A percentile compares a stretch with the other conserved stretches of the same genome.
Conservation (phyloP, 768 basidiomycete genomes). For the Lactarius tabidus region DNA sequence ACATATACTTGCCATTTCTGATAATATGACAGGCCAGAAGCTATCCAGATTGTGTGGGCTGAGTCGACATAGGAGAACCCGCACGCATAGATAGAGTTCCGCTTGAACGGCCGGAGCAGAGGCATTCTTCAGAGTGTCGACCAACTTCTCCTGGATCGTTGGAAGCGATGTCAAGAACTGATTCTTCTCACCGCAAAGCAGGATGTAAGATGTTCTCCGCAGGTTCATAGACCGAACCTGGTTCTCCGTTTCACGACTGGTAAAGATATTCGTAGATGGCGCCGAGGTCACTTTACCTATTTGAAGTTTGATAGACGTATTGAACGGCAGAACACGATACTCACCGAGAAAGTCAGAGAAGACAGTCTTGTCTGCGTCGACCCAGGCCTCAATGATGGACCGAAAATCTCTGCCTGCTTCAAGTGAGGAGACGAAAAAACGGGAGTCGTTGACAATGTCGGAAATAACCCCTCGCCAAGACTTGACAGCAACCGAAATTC, state of each 20-base stretch:
- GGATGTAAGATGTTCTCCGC: slow-evolving; percentile 77
- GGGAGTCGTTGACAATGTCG: slow-evolving; percentile 80
- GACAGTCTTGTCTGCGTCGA: slow-evolving; percentile 83
- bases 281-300: slow-evolving; percentile 74
- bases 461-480: slow-evolving; percentile 78
- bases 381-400: slow-evolving; percentile 70
- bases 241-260: slow-evolving; percentile 93
- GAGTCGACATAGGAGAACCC: slow-evolving; percentile 86
- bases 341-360: slow-evolving; percentile 80
- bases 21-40: slow-evolving; percentile 94
- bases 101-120: slow-evolving; percentile 82
- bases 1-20: slow-evolving; percentile 66
- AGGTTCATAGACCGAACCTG: slow-evolving; percentile 80
- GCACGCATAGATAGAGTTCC: slow-evolving; percentile 91
- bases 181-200: slow-evolving; percentile 89
- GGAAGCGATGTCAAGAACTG: slow-evolving; percentile 88
- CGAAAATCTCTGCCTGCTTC: slow-evolving; percentile 63
- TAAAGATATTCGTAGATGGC: slow-evolving; percentile 94
- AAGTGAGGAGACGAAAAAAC: slow-evolving; percentile 76
- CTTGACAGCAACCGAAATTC: slow-evolving; percentile 70
- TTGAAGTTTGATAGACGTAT: slow-evolving; percentile 29
- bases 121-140: slow-evolving; percentile 81
- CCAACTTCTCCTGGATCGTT: slow-evolving; percentile 93
- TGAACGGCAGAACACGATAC: slow-evolving; percentile 28
- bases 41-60: slow-evolving; percentile 89